Base-by-base conservation (phyloP, 2,329 filamentous ascomycete species). In the Exophiala spinifera region DNA sequence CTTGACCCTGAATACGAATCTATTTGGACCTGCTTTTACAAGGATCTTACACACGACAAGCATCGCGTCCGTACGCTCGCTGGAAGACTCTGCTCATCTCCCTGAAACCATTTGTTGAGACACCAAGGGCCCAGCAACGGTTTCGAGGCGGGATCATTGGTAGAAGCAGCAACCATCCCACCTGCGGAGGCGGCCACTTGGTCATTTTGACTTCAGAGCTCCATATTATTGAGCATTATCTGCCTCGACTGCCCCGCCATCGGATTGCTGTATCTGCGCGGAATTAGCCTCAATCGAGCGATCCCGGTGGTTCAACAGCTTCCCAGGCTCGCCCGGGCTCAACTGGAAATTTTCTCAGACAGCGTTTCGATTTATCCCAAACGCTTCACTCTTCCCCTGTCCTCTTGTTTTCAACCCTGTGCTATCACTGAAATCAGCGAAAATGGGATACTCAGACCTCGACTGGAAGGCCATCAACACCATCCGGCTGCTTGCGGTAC, bases 391-490 rank as follows among this genome's bases (percentile, higher is more conserved):
- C 37, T 46, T 13, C 4, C 10, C 34, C 45, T 45, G 39, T 50
- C 25, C 8, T 19, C 28, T 19, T 48, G 19, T 33, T 25, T 47
- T 33, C 34, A 53, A 25, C 33, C 46, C 23, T 36, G 28, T 51
- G 25, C 21, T 36, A 14, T 47, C 42, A 47, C 33, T 46, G 21
- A 33, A 46, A 49, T 46, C 51, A 33, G 74, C 75, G 72, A 83
- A 73, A 69, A 97, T 97, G 92, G 85, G 85, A 75, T 96, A 88
- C 83, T 82, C 82, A 74, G 88, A 97, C 70, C 75, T 86, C 71
- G 94, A 99, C 76, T 80, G 87, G 81, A 84, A 91, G 77, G 88
- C 90, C 72, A 90, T 99, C 80, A 97, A 97, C 87, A 96, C 92
- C 76, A 97, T 99, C 81, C 89, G 94, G 75, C 78, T 90, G 72